Evolutionary conservation across 805 yeast species (phyloP).

Genomic region (Sugiyamaella marilandica): DNA sequence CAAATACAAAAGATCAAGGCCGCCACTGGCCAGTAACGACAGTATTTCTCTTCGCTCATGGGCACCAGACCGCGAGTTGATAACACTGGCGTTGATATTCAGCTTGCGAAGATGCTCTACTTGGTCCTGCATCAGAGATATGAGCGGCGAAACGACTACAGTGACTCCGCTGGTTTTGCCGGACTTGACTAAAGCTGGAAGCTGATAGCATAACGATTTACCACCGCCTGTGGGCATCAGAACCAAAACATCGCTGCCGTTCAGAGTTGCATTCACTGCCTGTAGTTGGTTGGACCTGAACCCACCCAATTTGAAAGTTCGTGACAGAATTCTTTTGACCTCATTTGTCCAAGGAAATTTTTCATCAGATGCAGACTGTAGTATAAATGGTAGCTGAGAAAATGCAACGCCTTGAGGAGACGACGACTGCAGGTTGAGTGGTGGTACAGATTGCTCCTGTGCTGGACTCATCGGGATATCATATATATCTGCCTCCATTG

Average conservation of each 20-base stretch:
- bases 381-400: neutral
- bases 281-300: constrained; percentile 84
- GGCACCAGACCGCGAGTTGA: constrained; percentile 67
- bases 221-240: constrained; percentile 99
- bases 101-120: constrained; percentile 69
- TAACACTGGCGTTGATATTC: constrained; percentile 78
- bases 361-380: neutral
- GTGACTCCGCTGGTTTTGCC: constrained; percentile 82
- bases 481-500: too few relatives aligned
- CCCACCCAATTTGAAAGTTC: constrained; percentile 55
- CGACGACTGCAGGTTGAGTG: neutral
- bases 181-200: constrained; percentile 78
- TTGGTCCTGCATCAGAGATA: constrained; percentile 97
- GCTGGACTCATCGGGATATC: too few relatives aligned
- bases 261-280: constrained; percentile 69
- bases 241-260: constrained; percentile 86
- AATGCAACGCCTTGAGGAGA: constrained; percentile 3
- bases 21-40: constrained; percentile 57
- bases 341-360: constrained; percentile 61
- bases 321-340: constrained; percentile 50
- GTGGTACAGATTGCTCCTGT: too few relatives aligned
- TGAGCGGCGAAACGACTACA: constrained; percentile 87
- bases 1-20: constrained; percentile 70
- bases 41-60: constrained; percentile 61
- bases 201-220: constrained; percentile 89